Conservation (phyloP, 2,329 filamentous ascomycete genomes). For the Pyrenophora graminea region DNA sequence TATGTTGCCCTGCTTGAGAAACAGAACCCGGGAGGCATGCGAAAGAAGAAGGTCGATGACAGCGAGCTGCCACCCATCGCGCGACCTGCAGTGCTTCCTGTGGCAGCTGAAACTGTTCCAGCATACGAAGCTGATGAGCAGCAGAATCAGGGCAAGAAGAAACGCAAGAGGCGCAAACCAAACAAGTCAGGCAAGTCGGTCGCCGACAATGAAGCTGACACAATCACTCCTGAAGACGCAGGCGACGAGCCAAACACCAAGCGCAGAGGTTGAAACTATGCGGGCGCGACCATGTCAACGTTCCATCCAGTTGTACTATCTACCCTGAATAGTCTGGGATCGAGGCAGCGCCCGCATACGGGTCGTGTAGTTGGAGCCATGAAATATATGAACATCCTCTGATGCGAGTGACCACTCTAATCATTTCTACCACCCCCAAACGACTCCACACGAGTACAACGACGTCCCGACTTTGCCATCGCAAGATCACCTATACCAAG, state of each 20-base stretch:
- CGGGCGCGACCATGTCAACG: not conserved
- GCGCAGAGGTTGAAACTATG: slow-evolving; percentile 19
- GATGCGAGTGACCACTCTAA: not conserved
- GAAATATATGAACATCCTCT: not conserved
- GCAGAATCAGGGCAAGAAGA: slow-evolving; percentile 22
- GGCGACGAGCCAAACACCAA: slow-evolving; percentile 20
- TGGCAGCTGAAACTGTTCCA: slow-evolving; percentile 5
- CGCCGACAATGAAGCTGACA: slow-evolving; percentile 12
- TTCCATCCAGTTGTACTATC: not conserved
- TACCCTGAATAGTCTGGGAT: not conserved
- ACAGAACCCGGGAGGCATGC: slow-evolving; percentile 27
- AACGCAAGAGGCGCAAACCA: slow-evolving; percentile 28
- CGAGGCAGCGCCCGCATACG: too few species aligned
- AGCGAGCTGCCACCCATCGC: slow-evolving; percentile 23
- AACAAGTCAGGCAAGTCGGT: slow-evolving; percentile 8
- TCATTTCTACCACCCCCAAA: not conserved
- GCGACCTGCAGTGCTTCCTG: slow-evolving; percentile 23
- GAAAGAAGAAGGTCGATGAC: slow-evolving; percentile 7
- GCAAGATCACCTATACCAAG: too few species aligned
- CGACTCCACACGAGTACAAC: too few species aligned
- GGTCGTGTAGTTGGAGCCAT: not conserved
- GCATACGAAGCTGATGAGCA: slow-evolving; percentile 4
- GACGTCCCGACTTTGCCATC: too few species aligned
- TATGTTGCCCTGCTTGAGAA: slow-evolving; percentile 33
- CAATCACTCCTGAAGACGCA: slow-evolving; percentile 5